These are phyloP conservation scores for Pseudogymnoascus destructans DNA, from an alignment of 2,329 filamentous ascomycete species.

Conservation along the genomic window DNA sequence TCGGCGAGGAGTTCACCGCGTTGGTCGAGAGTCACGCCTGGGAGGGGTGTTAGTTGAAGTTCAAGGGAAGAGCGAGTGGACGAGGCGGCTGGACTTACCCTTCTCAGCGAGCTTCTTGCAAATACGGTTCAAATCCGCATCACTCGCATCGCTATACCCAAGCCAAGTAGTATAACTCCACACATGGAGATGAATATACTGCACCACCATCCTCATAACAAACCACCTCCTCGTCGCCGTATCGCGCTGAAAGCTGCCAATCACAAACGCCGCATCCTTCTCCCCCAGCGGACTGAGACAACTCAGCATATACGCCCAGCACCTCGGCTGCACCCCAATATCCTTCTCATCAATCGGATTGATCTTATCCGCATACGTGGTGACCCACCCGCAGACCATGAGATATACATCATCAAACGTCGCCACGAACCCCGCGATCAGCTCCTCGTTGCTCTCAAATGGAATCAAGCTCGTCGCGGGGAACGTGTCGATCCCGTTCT, in stretches of 20 bases:
- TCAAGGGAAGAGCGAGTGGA: neutral
- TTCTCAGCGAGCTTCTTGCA: constrained; percentile 16
- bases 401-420: constrained; percentile 16
- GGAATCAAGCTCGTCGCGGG: neutral
- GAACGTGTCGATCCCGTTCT: neutral
- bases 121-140: constrained; percentile 18
- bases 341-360: constrained; percentile 15
- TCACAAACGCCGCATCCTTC: neutral
- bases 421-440: constrained; percentile 10
- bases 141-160: constrained; percentile 21
- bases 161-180: constrained; percentile 27
- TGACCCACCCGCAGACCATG: constrained; percentile 23
- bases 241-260: constrained; percentile 24
- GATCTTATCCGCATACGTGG: constrained; percentile 17
- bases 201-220: constrained; percentile 28
- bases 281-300: constrained; percentile 2
- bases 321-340: constrained; percentile 14
- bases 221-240: constrained; percentile 25
- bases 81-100: constrained; percentile 19
- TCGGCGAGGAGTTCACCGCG: constrained; percentile 29
- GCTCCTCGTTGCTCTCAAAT: neutral
- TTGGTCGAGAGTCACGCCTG: constrained; percentile 16
- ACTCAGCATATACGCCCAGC: constrained; percentile 29
- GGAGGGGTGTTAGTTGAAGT: neutral
- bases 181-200: constrained; percentile 28